Evolutionary conservation across 371 early-diverging fungal genomes (phyloP), one percentile per base, ranked within the genome.

Genomic region (Syncephalastrum sp.): DNA sequence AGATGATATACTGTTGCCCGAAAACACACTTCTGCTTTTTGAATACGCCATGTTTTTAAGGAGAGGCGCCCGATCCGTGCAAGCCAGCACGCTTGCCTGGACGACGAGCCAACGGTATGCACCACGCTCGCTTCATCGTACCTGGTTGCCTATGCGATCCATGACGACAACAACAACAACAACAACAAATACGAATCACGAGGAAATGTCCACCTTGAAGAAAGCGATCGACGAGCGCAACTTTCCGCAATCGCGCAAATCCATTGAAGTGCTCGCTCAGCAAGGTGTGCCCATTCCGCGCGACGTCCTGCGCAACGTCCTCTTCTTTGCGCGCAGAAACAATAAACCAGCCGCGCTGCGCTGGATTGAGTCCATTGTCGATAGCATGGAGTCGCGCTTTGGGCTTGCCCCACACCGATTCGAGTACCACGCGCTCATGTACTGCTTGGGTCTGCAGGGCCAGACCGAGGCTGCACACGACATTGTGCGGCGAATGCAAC

Each of bases 351-450:
- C 57, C 16, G 68, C 71, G 19, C 8, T 70, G n/a, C 59, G 57
- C 6, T 73, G 70, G 49, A 49, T 77, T 3, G 29, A 54, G n/a
- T 41, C 41, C 4, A 46, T 73, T 0, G 51, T 69, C 5, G 17
- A 42, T 1, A 68, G 65, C 8, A 74, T 79, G 74, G 48, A 63
- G 1, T 25, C 43, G 12, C 29, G 53, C n/a, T 63, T 62, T 41
- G 56, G 52, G 0, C 14, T 63, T 4, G 15, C 14, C 2, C 74
- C 68, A 6, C 44, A 60, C 4, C 65, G 53, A 12, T 69, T 71
- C 41, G 76, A 79, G 56, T 74, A 75, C 47, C 68, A 75, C 52
- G 68, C 70, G 0, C 55, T 79, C 6, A 70, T 79, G 51, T 65
- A 67, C 43, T 65, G 69, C 3, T 67, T 67, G 45, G 72, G 79